These are phyloP conservation scores for Gamsiella multidivaricata DNA, from an alignment of 192 early-diverging fungal species.

Conservation along the genomic window DNA sequence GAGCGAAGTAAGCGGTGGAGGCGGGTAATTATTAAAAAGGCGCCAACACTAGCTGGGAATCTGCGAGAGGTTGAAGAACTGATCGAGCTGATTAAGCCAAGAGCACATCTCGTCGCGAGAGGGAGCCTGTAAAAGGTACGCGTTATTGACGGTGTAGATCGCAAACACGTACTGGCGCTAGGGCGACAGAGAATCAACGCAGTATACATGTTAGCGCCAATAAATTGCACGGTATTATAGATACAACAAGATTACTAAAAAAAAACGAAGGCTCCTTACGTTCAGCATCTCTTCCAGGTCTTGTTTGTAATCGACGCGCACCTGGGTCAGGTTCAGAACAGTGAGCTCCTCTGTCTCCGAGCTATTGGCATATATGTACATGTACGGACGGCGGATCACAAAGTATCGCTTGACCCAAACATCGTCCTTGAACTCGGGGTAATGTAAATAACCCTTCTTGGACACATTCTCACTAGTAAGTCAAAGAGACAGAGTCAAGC, in stretches of 20 bases:
- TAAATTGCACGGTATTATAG: too few species aligned
- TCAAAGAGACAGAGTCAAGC: too few species aligned
- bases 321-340: conserved; percentile 81
- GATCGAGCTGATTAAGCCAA: conserved; percentile 61
- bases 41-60: conserved; percentile 10
- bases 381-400: conserved; percentile 82
- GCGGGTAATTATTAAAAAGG: too few species aligned
- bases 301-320: conserved; percentile 68
- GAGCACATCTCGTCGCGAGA: conserved; percentile 70
- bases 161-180: conserved; percentile 75
- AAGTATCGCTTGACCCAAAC: conserved; percentile 84
- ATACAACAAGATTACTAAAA: too few species aligned
- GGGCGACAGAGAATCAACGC: conserved; percentile 14
- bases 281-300: conserved; percentile 67
- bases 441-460: conserved; percentile 63
- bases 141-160: conserved; percentile 72
- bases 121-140: conserved; percentile 73
- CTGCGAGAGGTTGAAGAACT: conserved; percentile 39
- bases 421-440: conserved; percentile 68
- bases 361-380: conserved; percentile 78
- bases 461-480: conserved; percentile 58
- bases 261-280: too few species aligned
- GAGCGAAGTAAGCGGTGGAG: too few species aligned
- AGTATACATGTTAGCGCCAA: neutral
- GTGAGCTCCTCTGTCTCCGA: conserved; percentile 74